Conservation (phyloP, 352 stramenopile genomes). For the Peronospora tabacina region DNA sequence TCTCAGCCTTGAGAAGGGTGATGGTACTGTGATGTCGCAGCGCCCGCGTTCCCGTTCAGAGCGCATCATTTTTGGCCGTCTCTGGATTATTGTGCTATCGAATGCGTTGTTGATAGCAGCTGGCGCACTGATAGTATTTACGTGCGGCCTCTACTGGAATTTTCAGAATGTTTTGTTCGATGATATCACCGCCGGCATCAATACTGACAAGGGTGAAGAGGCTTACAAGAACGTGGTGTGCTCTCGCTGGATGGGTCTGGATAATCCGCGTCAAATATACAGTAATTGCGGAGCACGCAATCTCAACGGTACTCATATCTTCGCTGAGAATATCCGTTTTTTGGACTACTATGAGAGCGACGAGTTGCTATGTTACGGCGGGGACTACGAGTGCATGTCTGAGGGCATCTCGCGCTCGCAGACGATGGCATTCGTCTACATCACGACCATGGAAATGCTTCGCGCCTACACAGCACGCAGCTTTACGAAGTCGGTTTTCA, state of each 20-base stretch:
- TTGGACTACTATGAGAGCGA: constrained; percentile 35
- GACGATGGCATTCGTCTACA: constrained; percentile 74
- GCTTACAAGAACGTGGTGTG: constrained; percentile 45
- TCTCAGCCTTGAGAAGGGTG: constrained; percentile 64
- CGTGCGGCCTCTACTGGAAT: constrained; percentile 60
- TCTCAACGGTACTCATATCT: constrained; percentile 33
- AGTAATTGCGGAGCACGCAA: constrained; percentile 38
- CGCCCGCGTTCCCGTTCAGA: constrained; percentile 45
- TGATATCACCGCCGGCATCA: constrained; percentile 42
- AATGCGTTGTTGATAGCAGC: constrained; percentile 55
- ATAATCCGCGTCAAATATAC: constrained; percentile 36
- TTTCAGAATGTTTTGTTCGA: constrained; percentile 50
- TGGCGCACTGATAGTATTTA: constrained; percentile 56
- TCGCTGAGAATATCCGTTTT: constrained; percentile 29
- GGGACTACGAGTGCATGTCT: constrained; percentile 50
- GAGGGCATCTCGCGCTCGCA: constrained; percentile 56
- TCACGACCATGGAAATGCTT: constrained; percentile 70
- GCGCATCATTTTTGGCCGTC: constrained; percentile 55
- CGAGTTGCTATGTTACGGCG: constrained; percentile 39
- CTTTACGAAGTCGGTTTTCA: constrained; percentile 68
- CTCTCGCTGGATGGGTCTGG: constrained; percentile 46
- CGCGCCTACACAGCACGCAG: constrained; percentile 68
- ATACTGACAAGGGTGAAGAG: constrained; percentile 28
- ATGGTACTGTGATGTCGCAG: constrained; percentile 57
- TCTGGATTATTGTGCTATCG: constrained; percentile 60